Percentiles rank a stretch among this genome's conserved stretches.
Evolutionary conservation across 2,329 filamentous ascomycete genomes (phyloP).

Genomic region (Trichophyton mentagrophytes): DNA sequence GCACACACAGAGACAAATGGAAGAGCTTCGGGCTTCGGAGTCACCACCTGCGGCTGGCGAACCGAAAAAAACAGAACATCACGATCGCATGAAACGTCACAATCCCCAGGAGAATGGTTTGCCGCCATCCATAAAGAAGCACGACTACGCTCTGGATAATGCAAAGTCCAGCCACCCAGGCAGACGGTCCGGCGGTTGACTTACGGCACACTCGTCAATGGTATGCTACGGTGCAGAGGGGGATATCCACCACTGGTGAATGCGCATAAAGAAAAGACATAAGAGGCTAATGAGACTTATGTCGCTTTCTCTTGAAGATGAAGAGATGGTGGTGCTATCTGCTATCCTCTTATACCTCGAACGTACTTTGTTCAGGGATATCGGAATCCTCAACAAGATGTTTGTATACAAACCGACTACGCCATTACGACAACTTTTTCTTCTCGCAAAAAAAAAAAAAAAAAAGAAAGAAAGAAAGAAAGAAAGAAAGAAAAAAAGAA

Average conservation of each 20-base stretch:
- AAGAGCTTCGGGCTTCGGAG: conserved; percentile 2
- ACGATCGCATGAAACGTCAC: not conserved
- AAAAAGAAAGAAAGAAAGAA: not conserved
- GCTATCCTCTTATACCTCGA: not conserved
- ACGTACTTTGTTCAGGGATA: not conserved
- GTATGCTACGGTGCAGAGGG: not conserved
- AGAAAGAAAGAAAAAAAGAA: not conserved
- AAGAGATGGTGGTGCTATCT: not conserved
- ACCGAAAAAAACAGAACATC: not conserved
- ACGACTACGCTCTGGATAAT: not conserved
- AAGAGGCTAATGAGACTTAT: not conserved
- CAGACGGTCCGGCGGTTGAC: not conserved
- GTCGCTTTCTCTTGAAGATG: not conserved
- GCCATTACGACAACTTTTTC: not conserved
- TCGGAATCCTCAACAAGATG: not conserved
- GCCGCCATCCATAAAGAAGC: not conserved
- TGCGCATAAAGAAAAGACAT: not conserved
- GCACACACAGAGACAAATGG: conserved; percentile 13
- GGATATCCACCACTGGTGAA: not conserved
- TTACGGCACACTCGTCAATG: not conserved
- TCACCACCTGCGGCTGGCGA: not conserved
- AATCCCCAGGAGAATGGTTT: not conserved
- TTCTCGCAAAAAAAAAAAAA: not conserved
- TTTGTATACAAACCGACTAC: not conserved
- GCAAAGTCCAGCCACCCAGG: not conserved